Base-by-base conservation (phyloP, 768 basidiomycete genomes). In the Rhodotorula babjevae region DNA sequence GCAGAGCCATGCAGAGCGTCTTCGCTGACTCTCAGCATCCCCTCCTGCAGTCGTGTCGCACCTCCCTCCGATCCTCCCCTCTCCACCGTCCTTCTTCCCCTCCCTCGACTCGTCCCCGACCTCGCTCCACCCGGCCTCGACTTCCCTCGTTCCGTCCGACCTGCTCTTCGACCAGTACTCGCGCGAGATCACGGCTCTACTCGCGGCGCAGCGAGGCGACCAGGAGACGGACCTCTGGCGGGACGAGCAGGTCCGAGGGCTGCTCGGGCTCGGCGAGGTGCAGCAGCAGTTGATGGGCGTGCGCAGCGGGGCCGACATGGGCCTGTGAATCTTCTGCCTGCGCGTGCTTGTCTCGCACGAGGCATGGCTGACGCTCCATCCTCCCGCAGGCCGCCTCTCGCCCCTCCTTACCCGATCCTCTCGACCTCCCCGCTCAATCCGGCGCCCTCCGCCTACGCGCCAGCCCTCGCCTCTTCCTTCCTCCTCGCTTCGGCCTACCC, bases 401-500 rank as follows among this genome's bases (percentile, higher is more conserved):
- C 14, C 2, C 67, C 74, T 4, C 67, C 69, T 3, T 75, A 55
- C 52, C 63, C 74, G 1, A 44, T 63, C 33, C 1, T 21, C 0
- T 4, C 44, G 10, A 2, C 50, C 18, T 19, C 10, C 0, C 50
- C 9, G 25, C 40, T 29, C 14, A 33, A 9, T 44, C n/a, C 21
- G 23, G n/a, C 8, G 40, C 53, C 23, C 9, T 21, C 25, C 6
- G 33, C 0, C 18, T 50, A 16, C 33, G 63, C n/a, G 9, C 16
- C 14, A 14, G 27, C 60, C 1, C 55, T 75, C 31, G 14, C 67
- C 14, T 31, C 71, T 1, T 47, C 50, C 0, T 67, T 69, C 57
- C 71, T 76, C 50, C 18, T 36, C 78, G 78, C 82, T 69, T 70
- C 82, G 78, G n/a, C 56, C 70, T 81, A 80, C 79, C 83, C 81